Evolutionary conservation across 208 protist genomes (phyloP), one percentile per base, ranked within the genome.

Genomic region (Naegleria lovaniensis): DNA sequence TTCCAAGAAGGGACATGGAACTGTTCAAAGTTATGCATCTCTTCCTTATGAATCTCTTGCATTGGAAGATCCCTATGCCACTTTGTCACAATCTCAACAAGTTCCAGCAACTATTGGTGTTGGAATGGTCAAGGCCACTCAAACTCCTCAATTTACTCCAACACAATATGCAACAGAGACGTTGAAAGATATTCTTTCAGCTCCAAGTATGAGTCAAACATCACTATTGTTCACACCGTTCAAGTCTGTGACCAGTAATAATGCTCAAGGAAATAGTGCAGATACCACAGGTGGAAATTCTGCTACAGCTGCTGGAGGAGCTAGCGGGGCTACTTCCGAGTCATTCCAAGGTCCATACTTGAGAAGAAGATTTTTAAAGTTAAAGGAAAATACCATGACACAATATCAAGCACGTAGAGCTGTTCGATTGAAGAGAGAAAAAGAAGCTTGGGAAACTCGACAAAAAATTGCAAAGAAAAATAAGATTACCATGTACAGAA

Each of bases 401-500:
- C 93, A 92, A 92, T 38, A 40, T n/a, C 41, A 58, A 84, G 89
- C 89, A 33, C 85, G 16, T 19, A 59, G 39, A 83, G 89, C 89
- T 39, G 55, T 55, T 75, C 91, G 83, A 43, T n/a, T 92, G 15
- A 90, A 88, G 25, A 90, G 88, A 40, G 67, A 91, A 84, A 87
- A 85, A 48, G 52, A 89, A 76, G 55, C 88, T 52, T 76, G 43
- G n/a, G 92, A 91, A 43, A 13, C 9, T 84, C 67, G 84, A 36
- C 13, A 22, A 75, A 83, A 83, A 36, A 76, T 76, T 75, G 87
- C 90, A 83, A 89, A 90, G 33, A 83, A 85, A 2, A 83, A 84
- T 33, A 85, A 85, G 39, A 84, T 93, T 36, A 43, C 90, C 6
- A 87, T 95, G 33, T 95, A 93, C 87, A 90, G 92, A 22, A 89